Evolutionary conservation across 345 rosid genomes (phyloP), one percentile per base, ranked within the genome.

Genomic region (Bretschneidera sinensis): DNA sequence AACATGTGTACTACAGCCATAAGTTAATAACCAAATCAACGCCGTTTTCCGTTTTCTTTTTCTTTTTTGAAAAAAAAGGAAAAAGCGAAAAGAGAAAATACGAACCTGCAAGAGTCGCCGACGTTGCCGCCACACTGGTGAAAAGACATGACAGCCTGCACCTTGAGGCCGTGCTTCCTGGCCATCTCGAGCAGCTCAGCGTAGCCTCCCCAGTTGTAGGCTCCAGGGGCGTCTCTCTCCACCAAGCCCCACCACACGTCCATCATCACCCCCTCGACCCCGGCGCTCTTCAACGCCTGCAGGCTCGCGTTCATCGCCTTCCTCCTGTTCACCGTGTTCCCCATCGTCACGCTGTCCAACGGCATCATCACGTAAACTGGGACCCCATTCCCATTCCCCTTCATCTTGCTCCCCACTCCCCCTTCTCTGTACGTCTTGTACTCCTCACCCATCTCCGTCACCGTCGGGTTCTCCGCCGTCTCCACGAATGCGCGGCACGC

Each of bases 181-280:
- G 97, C 99, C 99, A 94, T 87, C 50, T 94, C 91, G 16, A 94
- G 62, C n/a, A 94, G 73, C 68, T 90, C 99, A 21, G 64, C 54
- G 49, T 90, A 94, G 17, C 99, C 99, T 20, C 99, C 99, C 99
- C 99, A 94, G 34, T 90, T 86, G 64, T 94, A 94, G 54, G 61
- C 59, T 21, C 97, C 97, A 0, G 97, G 89, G 39, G 80, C 56
- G 0, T 89, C 97, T 48, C 82, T 85, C 86, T 94, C 99, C 65
- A 94, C 99, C 73, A 94, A 76, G 19, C 99, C 99, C 99, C 99
- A 94, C 99, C 99, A 94, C 35, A 94, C 99, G 63, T 94, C 99
- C 56, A 94, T 81, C 99, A 94, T 94, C 7, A 94, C 69, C 48
- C 99, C 99, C 55, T 90, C 95, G 55, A 88, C 99, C 21, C 99